These are phyloP conservation scores for Candida sp. DNA, from an alignment of 1,139 yeast species.

Conservation along the genomic window DNA sequence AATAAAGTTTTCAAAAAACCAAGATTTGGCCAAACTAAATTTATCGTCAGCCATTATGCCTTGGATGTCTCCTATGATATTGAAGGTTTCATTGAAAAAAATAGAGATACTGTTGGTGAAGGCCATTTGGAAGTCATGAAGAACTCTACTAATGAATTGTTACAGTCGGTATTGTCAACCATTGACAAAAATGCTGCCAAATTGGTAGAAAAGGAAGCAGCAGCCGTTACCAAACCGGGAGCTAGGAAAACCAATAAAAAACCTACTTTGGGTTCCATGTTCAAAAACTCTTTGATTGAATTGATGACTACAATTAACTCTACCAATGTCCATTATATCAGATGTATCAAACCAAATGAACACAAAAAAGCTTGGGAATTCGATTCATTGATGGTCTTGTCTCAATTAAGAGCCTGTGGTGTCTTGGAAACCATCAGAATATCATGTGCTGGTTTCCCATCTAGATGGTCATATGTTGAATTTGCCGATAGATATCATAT, in stretches of 20 bases:
- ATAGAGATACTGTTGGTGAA: slow-evolving; percentile 96
- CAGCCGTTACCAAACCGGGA: slow-evolving; percentile 21
- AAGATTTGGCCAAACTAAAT: slow-evolving; percentile 88
- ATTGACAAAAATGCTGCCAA: slow-evolving; percentile 62
- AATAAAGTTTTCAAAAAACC: slow-evolving; percentile 87
- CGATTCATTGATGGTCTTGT: slow-evolving; percentile 91
- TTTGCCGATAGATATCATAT: slow-evolving; percentile 89
- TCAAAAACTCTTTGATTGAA: slow-evolving; percentile 88
- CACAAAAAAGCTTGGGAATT: slow-evolving; percentile 94
- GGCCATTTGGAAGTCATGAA: slow-evolving; percentile 87
- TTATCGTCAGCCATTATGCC: slow-evolving; percentile 91
- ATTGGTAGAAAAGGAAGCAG: slow-evolving; percentile 45
- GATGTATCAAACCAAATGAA: slow-evolving; percentile 97
- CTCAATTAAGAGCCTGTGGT: slow-evolving; percentile 98
- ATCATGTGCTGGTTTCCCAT: slow-evolving; percentile 98
- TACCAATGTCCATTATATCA: slow-evolving; percentile 93
- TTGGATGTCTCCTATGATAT: slow-evolving; percentile 90
- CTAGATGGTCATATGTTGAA: slow-evolving; percentile 93
- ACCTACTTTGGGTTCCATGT: slow-evolving; percentile 93
- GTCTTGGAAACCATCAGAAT: slow-evolving; percentile 94
- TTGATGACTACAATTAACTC: slow-evolving; percentile 91
- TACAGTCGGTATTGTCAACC: slow-evolving; percentile 59
- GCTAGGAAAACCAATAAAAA: slow-evolving; percentile 56
- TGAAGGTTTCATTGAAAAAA: slow-evolving; percentile 95
- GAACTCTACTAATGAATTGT: slow-evolving; percentile 61